Base-by-base conservation (phyloP, 2,329 filamentous ascomycete species). In the Aspergillus neoniger region DNA sequence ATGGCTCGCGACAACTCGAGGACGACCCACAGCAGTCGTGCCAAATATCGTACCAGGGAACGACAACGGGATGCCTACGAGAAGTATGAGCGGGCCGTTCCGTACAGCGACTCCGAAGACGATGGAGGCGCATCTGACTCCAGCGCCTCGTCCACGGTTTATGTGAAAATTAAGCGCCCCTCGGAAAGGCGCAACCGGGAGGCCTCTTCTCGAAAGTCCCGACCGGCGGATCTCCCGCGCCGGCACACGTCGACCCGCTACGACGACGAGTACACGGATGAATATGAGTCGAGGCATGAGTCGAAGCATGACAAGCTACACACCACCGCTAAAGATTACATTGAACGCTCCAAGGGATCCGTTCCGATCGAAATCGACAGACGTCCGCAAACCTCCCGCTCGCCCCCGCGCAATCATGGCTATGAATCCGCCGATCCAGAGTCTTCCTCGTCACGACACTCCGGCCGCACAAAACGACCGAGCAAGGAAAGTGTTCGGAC, bases 1-100 rank as follows among this genome's bases (percentile, higher is more conserved):
- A 63, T 62, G 19, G 57, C 63, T 57, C 75, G 74, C 52, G 74
- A 76, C 9, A 67, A 56, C 32, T 58, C 65, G 19, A 76, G 73
- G 59, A 66, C 71, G 7, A 67, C 66, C 25, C 72, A 73, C 61
- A 67, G 72, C 52, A 71, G 73, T 60, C 73, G 72, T 36, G 74
- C 71, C 55, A 80, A 77, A 68, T 67, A 65, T 62, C 74, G 76
- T 57, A 78, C 78, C 62, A 79, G 75, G 64, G 79, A 80, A 65
- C 76, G 77, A 55, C 75, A 69, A 57, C 74, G 73, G 57, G 78
- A 80, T 55, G 67, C 67, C 47, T 75, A 70, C 38, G 76, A 77
- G 30, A 81, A 80, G 63, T 71, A 74, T 55, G 73, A 72, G 28
- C 69, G 67, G 25, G 62, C 70, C 3, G 53, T 44, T 25, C 53